Evolutionary conservation across 2,329 filamentous ascomycete species (phyloP).

Genomic region (Apiospora arundinis): DNA sequence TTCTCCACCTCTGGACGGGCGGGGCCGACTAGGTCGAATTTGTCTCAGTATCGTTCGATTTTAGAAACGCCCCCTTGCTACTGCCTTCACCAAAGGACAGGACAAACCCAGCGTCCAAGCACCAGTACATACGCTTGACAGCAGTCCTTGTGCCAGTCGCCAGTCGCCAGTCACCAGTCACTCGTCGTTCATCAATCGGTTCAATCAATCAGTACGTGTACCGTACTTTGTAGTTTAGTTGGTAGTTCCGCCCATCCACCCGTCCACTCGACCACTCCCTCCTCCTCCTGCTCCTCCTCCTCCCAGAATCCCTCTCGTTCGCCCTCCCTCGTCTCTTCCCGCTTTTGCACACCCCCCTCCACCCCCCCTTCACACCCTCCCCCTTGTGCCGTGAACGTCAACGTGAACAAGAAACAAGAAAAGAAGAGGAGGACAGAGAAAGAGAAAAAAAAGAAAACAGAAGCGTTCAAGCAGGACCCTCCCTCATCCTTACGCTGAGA

Average conservation of each 20-base stretch:
- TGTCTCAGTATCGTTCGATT: constrained; percentile 23
- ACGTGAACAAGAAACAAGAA: too few relatives aligned
- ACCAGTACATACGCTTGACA: not conserved
- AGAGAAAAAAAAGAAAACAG: not conserved
- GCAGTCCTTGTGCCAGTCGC: not conserved
- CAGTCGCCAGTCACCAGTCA: too few relatives aligned
- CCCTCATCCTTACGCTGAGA: not conserved
- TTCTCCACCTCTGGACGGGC: not conserved
- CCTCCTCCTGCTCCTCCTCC: too few relatives aligned
- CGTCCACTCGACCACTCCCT: not conserved
- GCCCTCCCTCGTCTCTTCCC: not conserved
- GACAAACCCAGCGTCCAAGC: not conserved
- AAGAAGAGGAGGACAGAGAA: not conserved
- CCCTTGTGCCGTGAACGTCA: not conserved
- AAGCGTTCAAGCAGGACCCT: not conserved
- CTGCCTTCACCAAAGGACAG: constrained; percentile 3
- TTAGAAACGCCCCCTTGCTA: constrained; percentile 5
- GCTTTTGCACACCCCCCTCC: not conserved
- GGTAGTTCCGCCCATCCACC: not conserved
- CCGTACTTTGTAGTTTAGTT: too few relatives aligned
- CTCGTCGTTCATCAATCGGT: too few relatives aligned
- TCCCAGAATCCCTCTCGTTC: too few relatives aligned
- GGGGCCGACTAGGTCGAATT: constrained; percentile 16
- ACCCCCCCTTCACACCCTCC: not conserved
- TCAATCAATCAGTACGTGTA: too few relatives aligned